These are phyloP conservation scores for Anaeramoeba flamelloides DNA, from an alignment of 78 protist genomes.

Conservation along the genomic window DNA sequence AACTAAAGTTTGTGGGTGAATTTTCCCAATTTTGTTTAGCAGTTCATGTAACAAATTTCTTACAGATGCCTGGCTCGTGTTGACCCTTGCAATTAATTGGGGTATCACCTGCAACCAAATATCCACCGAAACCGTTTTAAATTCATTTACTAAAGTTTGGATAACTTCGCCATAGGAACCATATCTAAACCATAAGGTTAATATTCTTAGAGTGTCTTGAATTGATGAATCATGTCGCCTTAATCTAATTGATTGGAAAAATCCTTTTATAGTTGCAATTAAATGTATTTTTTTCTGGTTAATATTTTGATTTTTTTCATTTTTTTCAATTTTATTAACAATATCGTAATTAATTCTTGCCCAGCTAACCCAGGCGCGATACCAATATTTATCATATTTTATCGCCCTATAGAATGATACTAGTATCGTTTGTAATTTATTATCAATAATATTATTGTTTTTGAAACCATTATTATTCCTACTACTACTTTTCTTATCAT, in stretches of 20 bases:
- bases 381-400: constrained; percentile 48
- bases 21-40: too few species aligned
- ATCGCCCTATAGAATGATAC: constrained; percentile 36
- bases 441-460: too few species aligned
- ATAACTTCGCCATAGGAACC: constrained; percentile 21
- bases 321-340: constrained; percentile 38
- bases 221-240: too few species aligned
- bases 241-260: background rate
- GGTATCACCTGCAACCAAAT: constrained; percentile 83
- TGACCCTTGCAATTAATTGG: constrained; percentile 80
- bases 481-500: constrained; percentile 58
- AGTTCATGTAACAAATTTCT: too few species aligned
- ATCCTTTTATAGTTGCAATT: constrained; percentile 9
- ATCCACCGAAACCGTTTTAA: too few species aligned
- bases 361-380: constrained; percentile 86
- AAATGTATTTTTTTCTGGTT: too few species aligned
- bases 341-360: constrained; percentile 64
- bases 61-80: too few species aligned
- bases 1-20: constrained; percentile 94
- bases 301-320: too few species aligned
- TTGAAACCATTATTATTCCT: too few species aligned
- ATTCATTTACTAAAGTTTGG: too few species aligned
- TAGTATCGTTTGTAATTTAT: too few species aligned
- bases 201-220: constrained; percentile 36
- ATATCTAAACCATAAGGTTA: constrained; percentile 71